These are phyloP conservation scores for Ceratocystis smalleyi DNA, from an alignment of 2,329 filamentous ascomycete species.

Conservation along the genomic window DNA sequence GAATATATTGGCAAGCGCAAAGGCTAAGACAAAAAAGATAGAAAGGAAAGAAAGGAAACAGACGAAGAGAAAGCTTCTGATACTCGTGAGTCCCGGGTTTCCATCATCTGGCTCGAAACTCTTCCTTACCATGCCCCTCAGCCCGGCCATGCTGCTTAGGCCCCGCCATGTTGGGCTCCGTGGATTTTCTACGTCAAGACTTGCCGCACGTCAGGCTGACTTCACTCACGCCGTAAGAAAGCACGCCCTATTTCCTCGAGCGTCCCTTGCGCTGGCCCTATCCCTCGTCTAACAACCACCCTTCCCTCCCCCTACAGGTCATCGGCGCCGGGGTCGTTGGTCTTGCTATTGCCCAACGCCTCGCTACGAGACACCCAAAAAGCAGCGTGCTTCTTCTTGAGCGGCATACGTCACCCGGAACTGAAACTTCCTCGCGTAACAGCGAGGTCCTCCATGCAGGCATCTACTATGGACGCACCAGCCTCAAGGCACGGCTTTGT, in stretches of 20 bases:
- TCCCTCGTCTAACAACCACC: background rate
- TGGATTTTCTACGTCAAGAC: constrained; percentile 24
- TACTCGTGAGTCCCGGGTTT: too few relatives aligned
- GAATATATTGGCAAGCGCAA: too few relatives aligned
- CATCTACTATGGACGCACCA: constrained; percentile 65
- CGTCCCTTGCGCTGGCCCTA: background rate
- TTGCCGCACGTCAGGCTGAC: constrained; percentile 25
- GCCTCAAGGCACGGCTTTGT: constrained; percentile 74
- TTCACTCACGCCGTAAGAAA: constrained; percentile 32
- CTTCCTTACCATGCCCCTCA: background rate
- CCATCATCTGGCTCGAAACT: background rate
- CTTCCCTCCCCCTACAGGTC: constrained; percentile 26
- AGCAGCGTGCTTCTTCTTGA: constrained; percentile 65
- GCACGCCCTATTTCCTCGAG: background rate
- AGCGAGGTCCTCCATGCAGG: constrained; percentile 95
- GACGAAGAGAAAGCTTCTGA: too few relatives aligned
- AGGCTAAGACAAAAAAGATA: too few relatives aligned
- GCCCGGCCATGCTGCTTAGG: background rate
- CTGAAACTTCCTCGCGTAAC: constrained; percentile 71
- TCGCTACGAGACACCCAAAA: constrained; percentile 43
- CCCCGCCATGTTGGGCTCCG: background rate
- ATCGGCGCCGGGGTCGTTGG: constrained; percentile 55
- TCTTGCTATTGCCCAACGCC: constrained; percentile 58
- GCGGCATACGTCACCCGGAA: constrained; percentile 58
- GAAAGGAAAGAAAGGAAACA: too few relatives aligned